Evolutionary conservation across 2,329 filamentous ascomycete genomes (phyloP).

Genomic region (Dactylonectria estremocensis): DNA sequence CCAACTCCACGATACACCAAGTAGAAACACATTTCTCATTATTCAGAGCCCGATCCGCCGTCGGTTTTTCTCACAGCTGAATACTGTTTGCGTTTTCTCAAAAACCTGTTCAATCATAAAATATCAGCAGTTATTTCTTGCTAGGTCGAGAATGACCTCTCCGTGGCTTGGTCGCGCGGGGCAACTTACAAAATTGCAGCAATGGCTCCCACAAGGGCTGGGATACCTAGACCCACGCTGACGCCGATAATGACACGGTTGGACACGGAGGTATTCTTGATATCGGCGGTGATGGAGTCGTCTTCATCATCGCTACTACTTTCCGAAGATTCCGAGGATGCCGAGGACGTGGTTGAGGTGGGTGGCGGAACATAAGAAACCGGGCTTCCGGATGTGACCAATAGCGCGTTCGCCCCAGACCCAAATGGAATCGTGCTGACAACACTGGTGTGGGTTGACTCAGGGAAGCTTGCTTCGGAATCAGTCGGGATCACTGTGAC

Average conservation of each 20-base stretch:
- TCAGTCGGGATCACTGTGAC: slow-evolving; percentile 56
- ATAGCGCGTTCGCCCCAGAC: slow-evolving; percentile 49
- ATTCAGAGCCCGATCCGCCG: not conserved
- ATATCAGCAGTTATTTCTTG: not conserved
- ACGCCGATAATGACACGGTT: slow-evolving; percentile 65
- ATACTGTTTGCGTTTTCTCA: slow-evolving; percentile 3
- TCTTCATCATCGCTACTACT: not conserved
- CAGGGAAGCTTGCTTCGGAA: slow-evolving; percentile 57
- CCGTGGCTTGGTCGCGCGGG: not conserved
- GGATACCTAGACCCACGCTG: slow-evolving; percentile 62
- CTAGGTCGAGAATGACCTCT: not conserved
- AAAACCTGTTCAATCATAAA: slow-evolving; percentile 1
- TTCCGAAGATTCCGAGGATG: not conserved
- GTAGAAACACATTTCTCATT: not conserved
- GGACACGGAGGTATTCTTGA: slow-evolving; percentile 51
- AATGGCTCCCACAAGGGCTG: slow-evolving; percentile 53
- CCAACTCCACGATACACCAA: too few relatives aligned
- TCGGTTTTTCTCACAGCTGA: slow-evolving; percentile 6
- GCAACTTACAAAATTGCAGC: slow-evolving; percentile 52
- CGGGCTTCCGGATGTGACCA: slow-evolving; percentile 57
- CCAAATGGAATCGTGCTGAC: slow-evolving; percentile 60
- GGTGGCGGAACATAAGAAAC: slow-evolving; percentile 59
- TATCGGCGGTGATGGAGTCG: not conserved
- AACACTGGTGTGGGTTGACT: slow-evolving; percentile 51
- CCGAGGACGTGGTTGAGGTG: slow-evolving; percentile 32